A percentile compares a stretch with the other conserved stretches of the same genome.
Evolutionary conservation across 2,329 filamentous ascomycete genomes (phyloP).

Genomic region (Hymenoscyphus linearis): DNA sequence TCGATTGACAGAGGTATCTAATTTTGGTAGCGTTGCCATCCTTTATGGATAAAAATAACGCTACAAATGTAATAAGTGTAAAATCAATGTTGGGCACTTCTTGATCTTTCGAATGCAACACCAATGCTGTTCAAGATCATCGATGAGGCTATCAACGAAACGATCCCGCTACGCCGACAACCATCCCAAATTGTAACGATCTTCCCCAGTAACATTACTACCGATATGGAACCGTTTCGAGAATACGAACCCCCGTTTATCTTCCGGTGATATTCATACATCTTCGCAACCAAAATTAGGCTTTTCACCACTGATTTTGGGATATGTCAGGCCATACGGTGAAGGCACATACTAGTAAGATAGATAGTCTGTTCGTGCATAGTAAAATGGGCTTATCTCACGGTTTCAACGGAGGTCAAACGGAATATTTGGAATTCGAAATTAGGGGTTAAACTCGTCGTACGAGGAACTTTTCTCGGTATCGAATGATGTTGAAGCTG

Average conservation of each 20-base stretch:
- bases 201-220: neutral
- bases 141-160: neutral
- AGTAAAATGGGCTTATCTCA: neutral
- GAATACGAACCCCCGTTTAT: neutral
- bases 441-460: neutral
- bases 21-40: slow-evolving; percentile 13
- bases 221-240: neutral
- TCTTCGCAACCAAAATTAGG: neutral
- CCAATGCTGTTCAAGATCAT: neutral
- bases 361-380: neutral
- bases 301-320: neutral
- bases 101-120: too few species aligned
- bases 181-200: neutral
- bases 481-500: neutral
- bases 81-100: too few species aligned
- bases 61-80: neutral
- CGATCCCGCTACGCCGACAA: neutral
- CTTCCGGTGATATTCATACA: neutral
- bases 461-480: neutral
- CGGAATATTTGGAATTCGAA: neutral
- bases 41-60: neutral
- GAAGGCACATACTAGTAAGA: too few species aligned
- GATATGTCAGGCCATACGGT: neutral
- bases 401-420: neutral
- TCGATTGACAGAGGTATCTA: slow-evolving; percentile 11